Evolutionary conservation across 1,139 yeast species (phyloP), one percentile per base, ranked within the genome.

Genomic region (Geotrichum citri-aurantii): DNA sequence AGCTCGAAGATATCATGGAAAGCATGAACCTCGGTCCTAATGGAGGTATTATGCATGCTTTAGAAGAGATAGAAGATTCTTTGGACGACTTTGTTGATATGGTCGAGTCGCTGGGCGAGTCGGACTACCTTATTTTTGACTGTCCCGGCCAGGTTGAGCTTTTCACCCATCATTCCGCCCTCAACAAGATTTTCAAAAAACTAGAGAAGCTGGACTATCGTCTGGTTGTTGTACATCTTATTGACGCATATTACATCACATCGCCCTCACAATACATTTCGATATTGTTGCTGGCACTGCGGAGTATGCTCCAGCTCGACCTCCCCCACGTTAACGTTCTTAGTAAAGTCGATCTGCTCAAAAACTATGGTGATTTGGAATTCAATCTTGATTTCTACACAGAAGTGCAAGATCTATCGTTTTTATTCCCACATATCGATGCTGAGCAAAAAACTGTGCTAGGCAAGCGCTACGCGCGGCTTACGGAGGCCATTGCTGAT

Each of bases 111-210:
- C 74, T 92, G 21, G 82, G 86, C 6, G 75, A 80, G 29, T 78
- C 81, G 17, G 86, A 86, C 55, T 95, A 93, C 68, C 72, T 93
- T 37, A 78, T 95, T 6, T 91, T 95, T 73, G 99, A 95, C 72
- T 93, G 98, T 73, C 99, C 99, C 0, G 99, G 98, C 0, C 99
- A 95, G 71, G 93, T 92, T 42, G 99, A 95, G 71, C 79, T 95
- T 31, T 95, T 90, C 72, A 95, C 99, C 1, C 96, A 89, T 69
- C 90, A 90, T 62, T 85, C 92, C 0, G 88, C 96, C 0, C 77
- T 95, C 58, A 85, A 86, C 40, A 79, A 81, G 48, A 86, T 95
- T 2, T 91, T 91, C 65, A 79, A 80, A 64, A 83, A 78, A 61
- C 76, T 95, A 61, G 92, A 79, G 75, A 91, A 84, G 63, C 74